phyloP scores from a whole-genome alignment of 2,329 filamentous ascomycete genomes.

The Corinectria fuckeliana region DNA sequence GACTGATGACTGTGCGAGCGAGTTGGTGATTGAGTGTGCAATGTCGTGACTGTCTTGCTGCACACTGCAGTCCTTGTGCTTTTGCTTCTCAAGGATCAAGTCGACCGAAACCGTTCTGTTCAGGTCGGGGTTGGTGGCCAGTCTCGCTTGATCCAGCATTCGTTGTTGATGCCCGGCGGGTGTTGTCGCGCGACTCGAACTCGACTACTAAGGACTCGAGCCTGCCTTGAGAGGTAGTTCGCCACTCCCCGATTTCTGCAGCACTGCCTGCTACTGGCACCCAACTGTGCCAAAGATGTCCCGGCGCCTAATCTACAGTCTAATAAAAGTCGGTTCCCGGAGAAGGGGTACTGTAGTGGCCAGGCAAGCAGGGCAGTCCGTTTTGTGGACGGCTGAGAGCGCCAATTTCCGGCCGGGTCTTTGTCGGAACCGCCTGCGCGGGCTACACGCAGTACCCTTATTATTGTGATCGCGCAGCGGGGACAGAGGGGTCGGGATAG shows the following conservation, averaged over 20 bases:
- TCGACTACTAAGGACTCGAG: constrained; percentile 1
- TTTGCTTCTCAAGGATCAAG: background rate
- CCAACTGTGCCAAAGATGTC: background rate
- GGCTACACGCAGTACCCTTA: background rate
- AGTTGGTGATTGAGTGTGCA: constrained; percentile 3
- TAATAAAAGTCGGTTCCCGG: background rate
- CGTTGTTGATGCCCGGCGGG: background rate
- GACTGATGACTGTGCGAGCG: background rate
- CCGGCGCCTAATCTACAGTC: background rate
- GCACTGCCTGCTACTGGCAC: background rate
- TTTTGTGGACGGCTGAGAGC: constrained; percentile 2
- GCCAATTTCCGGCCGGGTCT: constrained; percentile 8
- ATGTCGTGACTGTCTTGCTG: constrained; percentile 3
- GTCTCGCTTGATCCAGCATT: background rate
- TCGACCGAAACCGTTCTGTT: background rate
- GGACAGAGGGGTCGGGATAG: constrained; percentile 8
- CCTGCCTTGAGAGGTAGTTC: background rate
- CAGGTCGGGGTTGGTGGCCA: background rate
- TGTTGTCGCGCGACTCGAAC: constrained; percentile 4
- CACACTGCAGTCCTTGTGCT: constrained; percentile 2
- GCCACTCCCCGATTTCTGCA: background rate
- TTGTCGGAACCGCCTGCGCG: constrained; percentile 3
- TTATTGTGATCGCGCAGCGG: constrained; percentile 2
- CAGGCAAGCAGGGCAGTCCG: background rate
- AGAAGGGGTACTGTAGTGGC: background rate